These are phyloP conservation scores for Clathrospora elynae DNA, from an alignment of 2,329 filamentous ascomycete genomes.

Conservation along the genomic window DNA sequence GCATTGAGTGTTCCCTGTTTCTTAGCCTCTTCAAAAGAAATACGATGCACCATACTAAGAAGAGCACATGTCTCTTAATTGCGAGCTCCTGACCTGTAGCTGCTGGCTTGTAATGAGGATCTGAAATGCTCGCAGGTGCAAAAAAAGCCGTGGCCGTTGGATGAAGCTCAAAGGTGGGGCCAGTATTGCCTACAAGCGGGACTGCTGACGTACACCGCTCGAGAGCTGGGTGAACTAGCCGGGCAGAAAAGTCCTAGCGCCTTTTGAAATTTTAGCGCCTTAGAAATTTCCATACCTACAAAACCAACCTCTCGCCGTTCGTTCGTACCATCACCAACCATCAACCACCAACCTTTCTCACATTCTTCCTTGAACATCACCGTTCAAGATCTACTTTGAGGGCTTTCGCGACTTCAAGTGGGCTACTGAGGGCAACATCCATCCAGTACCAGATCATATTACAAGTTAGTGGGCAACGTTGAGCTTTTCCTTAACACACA, in stretches of 20 bases:
- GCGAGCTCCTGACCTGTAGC: too few species aligned
- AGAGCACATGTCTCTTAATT: too few species aligned
- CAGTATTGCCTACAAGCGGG: too few species aligned
- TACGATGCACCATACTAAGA: too few species aligned
- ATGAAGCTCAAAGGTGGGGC: slow-evolving; percentile 9
- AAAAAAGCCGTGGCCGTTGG: slow-evolving; percentile 5
- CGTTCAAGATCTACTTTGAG: slow-evolving; percentile 35
- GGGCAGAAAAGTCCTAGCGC: too few species aligned
- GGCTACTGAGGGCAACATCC: slow-evolving; percentile 43
- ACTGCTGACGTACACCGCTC: too few species aligned
- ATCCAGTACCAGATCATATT: slow-evolving; percentile 40
- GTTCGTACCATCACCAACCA: slow-evolving; percentile 16
- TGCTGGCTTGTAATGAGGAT: too few species aligned
- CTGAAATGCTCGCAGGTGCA: slow-evolving; percentile 1
- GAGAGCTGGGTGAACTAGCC: too few species aligned
- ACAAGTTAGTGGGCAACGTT: slow-evolving; percentile 51
- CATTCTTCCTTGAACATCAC: slow-evolving; percentile 27
- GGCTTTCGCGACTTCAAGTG: slow-evolving; percentile 43
- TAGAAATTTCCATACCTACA: too few species aligned
- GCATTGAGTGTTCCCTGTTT: too few species aligned
- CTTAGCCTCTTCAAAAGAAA: too few species aligned
- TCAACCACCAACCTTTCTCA: slow-evolving; percentile 26
- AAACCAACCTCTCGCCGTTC: slow-evolving; percentile 19
- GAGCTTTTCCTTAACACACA: slow-evolving; percentile 50
- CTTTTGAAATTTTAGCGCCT: too few species aligned